phyloP scores from a whole-genome alignment of 2,329 filamentous ascomycete genomes.

The Ustulina deusta region DNA sequence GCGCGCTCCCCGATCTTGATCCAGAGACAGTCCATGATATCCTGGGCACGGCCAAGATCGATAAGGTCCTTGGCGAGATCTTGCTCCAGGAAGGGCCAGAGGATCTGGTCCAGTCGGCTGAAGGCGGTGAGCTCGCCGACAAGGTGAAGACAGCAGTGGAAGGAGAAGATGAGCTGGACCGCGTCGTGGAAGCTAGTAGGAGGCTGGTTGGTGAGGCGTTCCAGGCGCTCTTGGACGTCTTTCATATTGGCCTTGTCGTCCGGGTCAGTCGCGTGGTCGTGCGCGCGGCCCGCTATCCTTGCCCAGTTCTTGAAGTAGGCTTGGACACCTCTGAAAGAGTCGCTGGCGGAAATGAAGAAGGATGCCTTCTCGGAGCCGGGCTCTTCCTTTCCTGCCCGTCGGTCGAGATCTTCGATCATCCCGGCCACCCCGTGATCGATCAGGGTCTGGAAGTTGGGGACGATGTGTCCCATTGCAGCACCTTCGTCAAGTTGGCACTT shows the following conservation, averaged over 20 bases:
- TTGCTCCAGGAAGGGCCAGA: slow-evolving; percentile 33
- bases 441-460: slow-evolving; percentile 35
- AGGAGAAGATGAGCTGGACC: slow-evolving; percentile 34
- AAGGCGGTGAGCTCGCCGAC: slow-evolving; percentile 37
- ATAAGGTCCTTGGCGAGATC: slow-evolving; percentile 19
- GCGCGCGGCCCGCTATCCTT: slow-evolving; percentile 25
- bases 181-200: slow-evolving; percentile 36
- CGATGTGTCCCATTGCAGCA: slow-evolving; percentile 35
- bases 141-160: slow-evolving; percentile 34
- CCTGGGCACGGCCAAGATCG: slow-evolving; percentile 24
- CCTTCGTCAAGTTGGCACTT: slow-evolving; percentile 32
- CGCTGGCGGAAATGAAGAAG: slow-evolving; percentile 30
- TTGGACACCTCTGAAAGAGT: slow-evolving; percentile 34
- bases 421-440: slow-evolving; percentile 28
- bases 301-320: slow-evolving; percentile 33
- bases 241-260: slow-evolving; percentile 32
- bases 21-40: slow-evolving; percentile 37
- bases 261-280: neutral
- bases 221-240: slow-evolving; percentile 28
- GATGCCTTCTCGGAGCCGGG: slow-evolving; percentile 18
- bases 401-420: slow-evolving; percentile 29
- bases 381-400: slow-evolving; percentile 6
- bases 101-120: slow-evolving; percentile 36
- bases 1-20: slow-evolving; percentile 38
- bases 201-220: slow-evolving; percentile 9